phyloP scores from a whole-genome alignment of 106 monocot genomes.

The Phalaenopsis equestris region DNA sequence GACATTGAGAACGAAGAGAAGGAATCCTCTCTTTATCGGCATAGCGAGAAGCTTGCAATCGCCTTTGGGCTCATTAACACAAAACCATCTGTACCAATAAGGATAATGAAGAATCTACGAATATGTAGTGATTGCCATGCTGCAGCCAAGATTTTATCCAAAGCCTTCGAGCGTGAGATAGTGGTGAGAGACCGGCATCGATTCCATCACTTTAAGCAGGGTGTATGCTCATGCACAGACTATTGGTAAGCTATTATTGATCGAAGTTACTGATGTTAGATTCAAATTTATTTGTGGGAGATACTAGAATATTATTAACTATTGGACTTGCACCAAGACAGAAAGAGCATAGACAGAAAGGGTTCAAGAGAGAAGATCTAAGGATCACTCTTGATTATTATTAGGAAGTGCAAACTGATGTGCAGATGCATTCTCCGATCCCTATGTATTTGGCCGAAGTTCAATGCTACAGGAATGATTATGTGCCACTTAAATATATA shows the following conservation, averaged over 20 bases:
- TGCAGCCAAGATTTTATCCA: constrained; percentile 31
- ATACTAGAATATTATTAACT: no score
- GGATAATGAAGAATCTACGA: constrained; percentile 36
- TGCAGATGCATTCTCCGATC: no score
- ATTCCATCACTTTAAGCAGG: constrained; percentile 28
- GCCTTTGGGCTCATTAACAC: constrained; percentile 30
- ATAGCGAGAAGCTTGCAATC: constrained; percentile 37
- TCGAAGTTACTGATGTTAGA: neutral
- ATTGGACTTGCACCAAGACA: no score
- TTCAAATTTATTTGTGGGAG: no score
- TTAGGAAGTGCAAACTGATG: no score
- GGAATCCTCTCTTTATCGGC: constrained; percentile 25
- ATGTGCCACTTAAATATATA: no score
- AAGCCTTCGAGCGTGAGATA: constrained; percentile 21
- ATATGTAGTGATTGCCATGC: constrained; percentile 32
- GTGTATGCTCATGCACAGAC: constrained; percentile 29
- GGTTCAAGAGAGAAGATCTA: no score
- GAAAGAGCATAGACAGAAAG: no score
- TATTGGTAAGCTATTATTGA: neutral
- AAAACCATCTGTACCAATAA: constrained; percentile 14
- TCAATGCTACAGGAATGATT: no score
- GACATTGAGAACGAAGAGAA: constrained; percentile 37
- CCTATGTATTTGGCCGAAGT: no score
- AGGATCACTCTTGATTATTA: no score
- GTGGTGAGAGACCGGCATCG: constrained; percentile 27